Evolutionary conservation across 257 asterid genomes (phyloP).

Genomic region (Jacaranda copaia): DNA sequence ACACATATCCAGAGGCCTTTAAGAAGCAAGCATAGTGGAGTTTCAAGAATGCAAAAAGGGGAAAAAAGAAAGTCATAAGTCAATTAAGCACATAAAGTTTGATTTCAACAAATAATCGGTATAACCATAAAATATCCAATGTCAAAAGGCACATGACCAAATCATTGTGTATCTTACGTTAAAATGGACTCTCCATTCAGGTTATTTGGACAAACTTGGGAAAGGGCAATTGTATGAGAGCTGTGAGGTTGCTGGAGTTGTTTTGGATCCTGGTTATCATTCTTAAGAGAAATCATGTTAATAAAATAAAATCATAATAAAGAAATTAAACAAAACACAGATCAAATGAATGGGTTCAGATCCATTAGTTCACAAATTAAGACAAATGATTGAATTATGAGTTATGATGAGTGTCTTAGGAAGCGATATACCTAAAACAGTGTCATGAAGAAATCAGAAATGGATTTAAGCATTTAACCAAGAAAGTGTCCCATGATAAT

Average conservation of each 20-base stretch:
- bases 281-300: constrained; percentile 41
- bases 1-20: constrained; percentile 90
- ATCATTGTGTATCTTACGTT: constrained; percentile 67
- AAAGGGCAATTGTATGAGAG: constrained; percentile 81
- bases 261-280: constrained; percentile 78
- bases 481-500: not conserved
- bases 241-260: constrained; percentile 84
- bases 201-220: constrained; percentile 83
- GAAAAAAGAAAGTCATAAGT: constrained; percentile 24
- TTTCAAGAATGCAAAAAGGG: not conserved
- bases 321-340: constrained; percentile 12
- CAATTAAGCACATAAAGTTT: constrained; percentile 18
- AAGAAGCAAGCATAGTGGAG: constrained; percentile 36
- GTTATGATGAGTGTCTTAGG: constrained; percentile 1
- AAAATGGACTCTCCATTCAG: constrained; percentile 70
- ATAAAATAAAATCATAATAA: constrained; percentile 19
- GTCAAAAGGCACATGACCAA: constrained; percentile 20
- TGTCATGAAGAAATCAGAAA: constrained; percentile 1
- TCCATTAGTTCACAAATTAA: constrained; percentile 3
- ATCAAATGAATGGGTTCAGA: constrained; percentile 11
- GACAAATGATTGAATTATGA: constrained; percentile 20
- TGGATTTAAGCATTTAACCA: constrained; percentile 18
- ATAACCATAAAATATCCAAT: constrained; percentile 22
- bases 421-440: not conserved
- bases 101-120: constrained; percentile 29